Base-by-base conservation (phyloP, 2,329 filamentous ascomycete species). In the Aspergillus terreus region DNA sequence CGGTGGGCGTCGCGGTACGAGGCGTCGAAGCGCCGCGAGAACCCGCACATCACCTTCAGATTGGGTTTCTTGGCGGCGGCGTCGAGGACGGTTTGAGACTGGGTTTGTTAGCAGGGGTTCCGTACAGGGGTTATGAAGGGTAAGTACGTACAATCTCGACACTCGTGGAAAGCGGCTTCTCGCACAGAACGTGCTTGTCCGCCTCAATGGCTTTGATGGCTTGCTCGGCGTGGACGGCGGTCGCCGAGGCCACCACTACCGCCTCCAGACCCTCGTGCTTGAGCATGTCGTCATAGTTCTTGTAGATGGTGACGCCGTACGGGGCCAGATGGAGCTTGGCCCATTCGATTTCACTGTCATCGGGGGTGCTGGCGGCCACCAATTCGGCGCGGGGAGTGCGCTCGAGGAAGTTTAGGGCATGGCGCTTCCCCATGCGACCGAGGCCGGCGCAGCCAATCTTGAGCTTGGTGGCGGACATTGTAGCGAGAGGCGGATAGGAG, bases 41-140 rank as follows among this genome's bases (percentile, higher is more conserved):
- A 85, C 6, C 82, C 83, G 59, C 82, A 84, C 75, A 87, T 81
- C 50, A 87, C 82, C 66, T 86, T 87, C 17, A 84, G 75, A 47
- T 84, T 65, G 1, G 83, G 82, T 47, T 79, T 77, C 54, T 73
- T 72, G 51, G 71, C 68, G 23, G 82, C 80, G 6, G 80, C 80
- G 44, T 80, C 76, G 54, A 86, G 74, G 38, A 87, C 83, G 17
- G 76, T 71, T 72, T 84, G 78, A 46, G 79, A 83, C 81, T 84
- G 21, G 35, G 30, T 27, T 15, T 19, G 3, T 42, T 23, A 12
- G 19, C 17, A 9, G 17, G 14, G 2, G 19, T 10, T 42, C 11
- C 15, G 11, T 23, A 14, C 7, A 1, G 2, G 10, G 9, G 10
- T 21, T 4, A 27, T 33, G 21, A 7, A n/a, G 21, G 19, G 32